Percentiles rank a stretch among this genome's conserved stretches.
These are phyloP conservation scores for Zea luxurians DNA, from an alignment of 176 grass and related monocot genomes.

Conservation along the genomic window DNA sequence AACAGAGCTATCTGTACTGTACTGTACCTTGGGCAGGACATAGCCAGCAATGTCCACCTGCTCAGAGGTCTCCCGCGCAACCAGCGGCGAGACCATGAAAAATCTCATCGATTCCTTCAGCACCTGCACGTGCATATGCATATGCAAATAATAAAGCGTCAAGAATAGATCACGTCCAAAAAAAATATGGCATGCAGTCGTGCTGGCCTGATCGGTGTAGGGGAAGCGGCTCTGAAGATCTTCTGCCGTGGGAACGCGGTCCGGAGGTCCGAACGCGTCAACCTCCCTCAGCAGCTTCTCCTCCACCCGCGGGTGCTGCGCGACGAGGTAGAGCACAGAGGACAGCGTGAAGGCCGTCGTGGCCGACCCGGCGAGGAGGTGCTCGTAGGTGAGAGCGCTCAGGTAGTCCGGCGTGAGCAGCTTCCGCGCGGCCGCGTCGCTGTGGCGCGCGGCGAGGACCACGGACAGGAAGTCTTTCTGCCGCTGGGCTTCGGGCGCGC, in stretches of 20 bases:
- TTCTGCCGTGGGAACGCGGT: constrained; percentile 36
- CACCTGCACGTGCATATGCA: constrained; percentile 24
- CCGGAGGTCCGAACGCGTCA: constrained; percentile 30
- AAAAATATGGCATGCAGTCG: too few species aligned
- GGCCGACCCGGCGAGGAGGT: constrained; percentile 58
- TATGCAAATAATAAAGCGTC: background rate
- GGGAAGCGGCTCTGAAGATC: constrained; percentile 57
- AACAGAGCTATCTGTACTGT: too few species aligned
- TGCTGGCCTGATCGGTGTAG: constrained; percentile 52
- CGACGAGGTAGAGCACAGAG: constrained; percentile 48
- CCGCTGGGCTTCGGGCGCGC: constrained; percentile 4
- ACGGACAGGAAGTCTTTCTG: constrained; percentile 61
- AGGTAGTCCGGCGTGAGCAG: constrained; percentile 59
- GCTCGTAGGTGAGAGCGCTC: constrained; percentile 65
- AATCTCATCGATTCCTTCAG: constrained; percentile 67
- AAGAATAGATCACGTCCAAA: too few species aligned
- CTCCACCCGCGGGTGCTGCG: constrained; percentile 53
- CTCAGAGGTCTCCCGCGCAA: constrained; percentile 54
- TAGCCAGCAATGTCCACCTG: constrained; percentile 54
- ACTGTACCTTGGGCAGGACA: constrained; percentile 41
- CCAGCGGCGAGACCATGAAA: constrained; percentile 51
- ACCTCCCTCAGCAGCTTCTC: constrained; percentile 57
- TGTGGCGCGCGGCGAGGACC: constrained; percentile 45
- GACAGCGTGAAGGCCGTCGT: constrained; percentile 59
- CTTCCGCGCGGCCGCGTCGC: constrained; percentile 26